Evolutionary conservation across 1,284 basidiomycete species (phyloP).

Genomic region (Abortiporus biennis): DNA sequence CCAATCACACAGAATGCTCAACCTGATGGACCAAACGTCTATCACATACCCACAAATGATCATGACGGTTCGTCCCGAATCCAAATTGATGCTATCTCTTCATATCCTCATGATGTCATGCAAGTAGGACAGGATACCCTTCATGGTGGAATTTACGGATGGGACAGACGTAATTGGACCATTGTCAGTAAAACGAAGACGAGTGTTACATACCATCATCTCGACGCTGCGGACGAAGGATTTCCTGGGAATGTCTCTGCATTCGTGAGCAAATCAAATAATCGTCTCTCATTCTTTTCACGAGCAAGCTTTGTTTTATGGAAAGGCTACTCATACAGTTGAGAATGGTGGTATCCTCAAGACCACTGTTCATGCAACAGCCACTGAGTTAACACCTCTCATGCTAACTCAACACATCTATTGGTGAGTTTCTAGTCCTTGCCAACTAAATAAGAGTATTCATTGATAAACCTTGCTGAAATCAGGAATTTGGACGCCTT

Average conservation of each 20-base stretch:
- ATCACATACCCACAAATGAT: constrained; percentile 46
- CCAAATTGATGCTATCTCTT: not conserved
- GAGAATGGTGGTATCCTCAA: constrained; percentile 38
- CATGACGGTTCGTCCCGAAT: constrained; percentile 28
- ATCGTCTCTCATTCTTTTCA: not conserved
- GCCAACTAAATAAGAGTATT: not conserved
- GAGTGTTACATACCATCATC: constrained; percentile 44
- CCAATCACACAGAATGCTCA: constrained; percentile 44
- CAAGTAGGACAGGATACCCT: constrained; percentile 35
- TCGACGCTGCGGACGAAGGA: constrained; percentile 46
- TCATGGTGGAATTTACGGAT: constrained; percentile 46
- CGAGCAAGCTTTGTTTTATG: not conserved
- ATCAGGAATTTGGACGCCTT: constrained; percentile 51
- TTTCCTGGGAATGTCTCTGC: constrained; percentile 48
- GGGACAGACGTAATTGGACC: constrained; percentile 53
- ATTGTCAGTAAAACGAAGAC: constrained; percentile 32
- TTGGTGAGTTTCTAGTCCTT: constrained; percentile 28
- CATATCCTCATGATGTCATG: constrained; percentile 8
- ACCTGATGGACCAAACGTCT: constrained; percentile 39
- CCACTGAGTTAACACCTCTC: constrained; percentile 49
- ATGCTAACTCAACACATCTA: constrained; percentile 54
- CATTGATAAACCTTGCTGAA: not conserved
- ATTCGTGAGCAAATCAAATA: constrained; percentile 25
- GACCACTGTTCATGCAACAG: constrained; percentile 38
- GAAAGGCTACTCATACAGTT: constrained; percentile 44